Conservation (phyloP, 2,329 filamentous ascomycete species). For the Aspergillus sojae region DNA sequence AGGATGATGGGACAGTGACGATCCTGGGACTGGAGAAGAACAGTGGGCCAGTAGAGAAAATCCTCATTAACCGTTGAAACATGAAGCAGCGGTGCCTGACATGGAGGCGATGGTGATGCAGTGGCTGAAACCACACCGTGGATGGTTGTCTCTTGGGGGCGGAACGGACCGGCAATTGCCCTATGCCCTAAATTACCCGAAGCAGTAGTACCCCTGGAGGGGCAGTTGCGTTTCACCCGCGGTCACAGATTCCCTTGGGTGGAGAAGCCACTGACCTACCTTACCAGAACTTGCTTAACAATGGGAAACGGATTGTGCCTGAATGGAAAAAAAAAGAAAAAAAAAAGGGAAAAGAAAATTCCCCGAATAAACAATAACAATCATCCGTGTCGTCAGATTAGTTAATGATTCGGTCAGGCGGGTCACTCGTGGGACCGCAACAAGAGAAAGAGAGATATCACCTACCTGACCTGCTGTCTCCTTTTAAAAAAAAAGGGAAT, state of each 20-base stretch:
- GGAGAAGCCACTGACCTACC: not conserved
- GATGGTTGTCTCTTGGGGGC: not conserved
- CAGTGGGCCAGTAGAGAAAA: constrained; percentile 11
- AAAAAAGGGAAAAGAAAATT: not conserved
- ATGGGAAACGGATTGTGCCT: not conserved
- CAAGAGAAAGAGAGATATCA: constrained; percentile 10
- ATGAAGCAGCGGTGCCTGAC: constrained; percentile 22
- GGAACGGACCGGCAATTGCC: constrained; percentile 18
- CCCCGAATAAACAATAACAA: not conserved
- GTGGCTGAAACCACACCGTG: constrained; percentile 20
- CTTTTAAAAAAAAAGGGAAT: not conserved
- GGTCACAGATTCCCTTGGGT: not conserved
- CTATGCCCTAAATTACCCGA: constrained; percentile 28
- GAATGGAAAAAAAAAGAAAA: not conserved
- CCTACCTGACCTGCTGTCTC: constrained; percentile 3
- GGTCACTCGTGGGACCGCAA: constrained; percentile 18
- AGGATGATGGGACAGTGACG: not conserved
- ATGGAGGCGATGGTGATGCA: constrained; percentile 19
- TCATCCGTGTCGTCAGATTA: not conserved
- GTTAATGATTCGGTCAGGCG: constrained; percentile 24
- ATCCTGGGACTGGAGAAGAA: constrained; percentile 7
- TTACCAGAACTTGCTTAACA: not conserved
- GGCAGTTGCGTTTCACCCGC: constrained; percentile 1
- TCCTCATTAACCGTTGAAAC: constrained; percentile 8
- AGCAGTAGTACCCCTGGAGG: not conserved